phyloP scores from a whole-genome alignment of 164 flowering plant genomes.

The Chimonanthus salicifolius region DNA sequence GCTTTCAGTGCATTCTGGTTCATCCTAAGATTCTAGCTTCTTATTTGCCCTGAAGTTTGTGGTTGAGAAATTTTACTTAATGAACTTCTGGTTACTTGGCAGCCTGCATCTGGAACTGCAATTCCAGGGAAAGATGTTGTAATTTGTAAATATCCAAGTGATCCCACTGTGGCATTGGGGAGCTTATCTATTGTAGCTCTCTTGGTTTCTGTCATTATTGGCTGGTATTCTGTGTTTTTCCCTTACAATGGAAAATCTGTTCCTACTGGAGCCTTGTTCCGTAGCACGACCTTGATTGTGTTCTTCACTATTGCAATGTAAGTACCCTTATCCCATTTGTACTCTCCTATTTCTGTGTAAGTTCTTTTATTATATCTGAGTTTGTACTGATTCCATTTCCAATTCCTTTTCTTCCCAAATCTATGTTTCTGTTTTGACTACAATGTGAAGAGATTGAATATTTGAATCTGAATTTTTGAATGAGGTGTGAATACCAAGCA shows the following conservation, averaged over 20 bases:
- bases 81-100: slow-evolving; percentile 9
- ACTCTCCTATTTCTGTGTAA: neutral
- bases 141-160: slow-evolving; percentile 61
- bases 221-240: slow-evolving; percentile 46
- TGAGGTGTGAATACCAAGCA: no score
- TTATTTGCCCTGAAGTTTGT: neutral
- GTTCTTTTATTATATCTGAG: neutral
- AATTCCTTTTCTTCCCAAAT: neutral
- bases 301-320: slow-evolving; percentile 72
- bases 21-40: no score
- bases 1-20: no score
- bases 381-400: neutral
- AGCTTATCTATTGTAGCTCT: slow-evolving; percentile 39
- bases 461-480: neutral
- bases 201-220: slow-evolving; percentile 29
- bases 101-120: slow-evolving; percentile 57
- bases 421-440: no score
- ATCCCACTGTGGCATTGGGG: slow-evolving; percentile 59
- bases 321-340: slow-evolving; percentile 20
- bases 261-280: slow-evolving; percentile 56
- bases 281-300: slow-evolving; percentile 44
- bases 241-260: slow-evolving; percentile 67
- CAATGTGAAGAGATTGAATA: neutral
- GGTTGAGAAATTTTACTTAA: neutral
- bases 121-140: slow-evolving; percentile 32